phyloP scores from a whole-genome alignment of 208 protist genomes.

The Acanthamoeba pearcei region DNA sequence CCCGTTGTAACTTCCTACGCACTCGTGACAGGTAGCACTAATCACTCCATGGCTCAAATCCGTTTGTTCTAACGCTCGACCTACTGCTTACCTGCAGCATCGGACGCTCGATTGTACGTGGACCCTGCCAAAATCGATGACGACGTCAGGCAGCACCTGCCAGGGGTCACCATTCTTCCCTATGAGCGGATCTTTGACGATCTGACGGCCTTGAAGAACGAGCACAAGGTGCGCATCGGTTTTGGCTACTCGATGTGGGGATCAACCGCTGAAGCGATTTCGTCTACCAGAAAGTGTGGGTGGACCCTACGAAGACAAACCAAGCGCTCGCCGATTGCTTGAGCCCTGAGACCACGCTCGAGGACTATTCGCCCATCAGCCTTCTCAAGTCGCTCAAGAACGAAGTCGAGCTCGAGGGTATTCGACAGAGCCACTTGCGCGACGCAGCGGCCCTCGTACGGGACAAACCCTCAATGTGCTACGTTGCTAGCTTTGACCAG shows the following conservation, averaged over 20 bases:
- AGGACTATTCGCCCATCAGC: slow-evolving; percentile 76
- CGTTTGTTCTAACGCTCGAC: background rate
- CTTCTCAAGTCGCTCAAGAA: slow-evolving; percentile 95
- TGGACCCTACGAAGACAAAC: slow-evolving; percentile 80
- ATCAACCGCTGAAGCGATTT: slow-evolving; percentile 76
- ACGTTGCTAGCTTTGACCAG: too few relatives aligned
- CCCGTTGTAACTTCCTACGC: slow-evolving; percentile 81
- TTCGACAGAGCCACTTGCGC: slow-evolving; percentile 94
- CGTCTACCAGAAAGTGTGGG: slow-evolving; percentile 74
- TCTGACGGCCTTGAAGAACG: slow-evolving; percentile 81
- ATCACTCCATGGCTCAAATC: background rate
- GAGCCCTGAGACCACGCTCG: background rate
- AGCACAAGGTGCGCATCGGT: slow-evolving; percentile 89
- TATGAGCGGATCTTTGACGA: slow-evolving; percentile 89
- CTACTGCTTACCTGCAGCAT: background rate
- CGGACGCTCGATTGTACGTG: slow-evolving; percentile 57
- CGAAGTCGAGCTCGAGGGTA: slow-evolving; percentile 93
- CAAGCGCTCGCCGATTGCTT: slow-evolving; percentile 79
- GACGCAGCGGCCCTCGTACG: slow-evolving; percentile 95
- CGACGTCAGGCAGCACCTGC: slow-evolving; percentile 84
- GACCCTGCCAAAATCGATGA: slow-evolving; percentile 67
- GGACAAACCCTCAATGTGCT: too few relatives aligned
- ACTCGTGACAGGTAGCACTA: slow-evolving; percentile 41
- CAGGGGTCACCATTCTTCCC: slow-evolving; percentile 75
- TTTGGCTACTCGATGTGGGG: slow-evolving; percentile 89